A percentile compares a stretch with the other conserved stretches of the same genome.
Evolutionary conservation across 768 basidiomycete species (phyloP).

Genomic region (Trametes punicea): DNA sequence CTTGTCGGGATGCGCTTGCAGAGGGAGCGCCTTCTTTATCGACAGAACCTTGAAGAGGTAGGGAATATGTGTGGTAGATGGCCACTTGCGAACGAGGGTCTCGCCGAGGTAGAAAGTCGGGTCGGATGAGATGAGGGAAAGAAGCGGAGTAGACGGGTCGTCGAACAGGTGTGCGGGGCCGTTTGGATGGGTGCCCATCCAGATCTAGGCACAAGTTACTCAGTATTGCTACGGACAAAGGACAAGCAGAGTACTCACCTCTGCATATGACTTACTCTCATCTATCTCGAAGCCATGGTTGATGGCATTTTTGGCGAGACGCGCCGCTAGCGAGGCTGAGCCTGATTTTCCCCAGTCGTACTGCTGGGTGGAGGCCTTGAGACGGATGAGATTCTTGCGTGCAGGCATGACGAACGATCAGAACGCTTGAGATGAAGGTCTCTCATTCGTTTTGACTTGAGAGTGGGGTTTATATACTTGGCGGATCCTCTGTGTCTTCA

Average conservation of each 20-base stretch:
- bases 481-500: background rate
- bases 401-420: background rate
- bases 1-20: slow-evolving; percentile 59
- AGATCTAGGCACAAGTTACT: slow-evolving; percentile 36
- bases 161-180: slow-evolving; percentile 40
- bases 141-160: slow-evolving; percentile 27
- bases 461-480: background rate
- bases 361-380: slow-evolving; percentile 34
- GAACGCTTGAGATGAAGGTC: background rate
- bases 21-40: slow-evolving; percentile 51
- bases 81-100: slow-evolving; percentile 33
- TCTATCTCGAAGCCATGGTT: slow-evolving; percentile 38
- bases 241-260: slow-evolving; percentile 37
- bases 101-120: slow-evolving; percentile 33
- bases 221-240: background rate
- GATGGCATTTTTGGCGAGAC: slow-evolving; percentile 34
- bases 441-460: background rate
- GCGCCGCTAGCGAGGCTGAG: slow-evolving; percentile 43
- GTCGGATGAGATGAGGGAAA: slow-evolving; percentile 32
- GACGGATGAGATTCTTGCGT: slow-evolving; percentile 24
- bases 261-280: slow-evolving; percentile 49
- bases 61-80: slow-evolving; percentile 38
- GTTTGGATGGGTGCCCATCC: slow-evolving; percentile 60
- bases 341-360: slow-evolving; percentile 58
- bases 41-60: slow-evolving; percentile 58